Conservation (phyloP, 257 asterid genomes). For the Jasminum sambac region DNA sequence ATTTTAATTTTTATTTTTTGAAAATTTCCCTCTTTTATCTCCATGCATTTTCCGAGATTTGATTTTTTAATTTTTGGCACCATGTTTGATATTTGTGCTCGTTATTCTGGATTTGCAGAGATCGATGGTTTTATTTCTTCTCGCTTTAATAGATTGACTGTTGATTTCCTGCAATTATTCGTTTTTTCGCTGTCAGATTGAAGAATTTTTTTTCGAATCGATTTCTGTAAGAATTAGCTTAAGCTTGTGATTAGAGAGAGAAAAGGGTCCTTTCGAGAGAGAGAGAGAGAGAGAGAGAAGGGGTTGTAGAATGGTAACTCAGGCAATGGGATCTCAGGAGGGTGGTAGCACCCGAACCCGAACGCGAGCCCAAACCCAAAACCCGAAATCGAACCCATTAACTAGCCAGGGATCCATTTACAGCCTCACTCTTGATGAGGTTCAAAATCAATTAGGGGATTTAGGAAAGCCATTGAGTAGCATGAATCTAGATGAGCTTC, state of each 20-base stretch:
- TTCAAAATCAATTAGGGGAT: conserved; percentile 79
- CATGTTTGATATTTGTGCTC: conserved; percentile 18
- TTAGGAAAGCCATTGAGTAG: conserved; percentile 72
- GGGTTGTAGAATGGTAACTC: conserved; percentile 32
- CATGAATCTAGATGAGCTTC: conserved; percentile 94
- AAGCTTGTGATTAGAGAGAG: conserved; percentile 15
- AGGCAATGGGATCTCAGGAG: conserved; percentile 79
- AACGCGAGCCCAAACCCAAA: conserved; percentile 39
- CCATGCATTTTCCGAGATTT: conserved; percentile 39
- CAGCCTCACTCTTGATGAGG: conserved; percentile 93
- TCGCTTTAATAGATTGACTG: conserved; percentile 28
- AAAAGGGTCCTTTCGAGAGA: too few species aligned
- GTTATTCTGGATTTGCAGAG: conserved; percentile 2
- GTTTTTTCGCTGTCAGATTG: conserved; percentile 1
- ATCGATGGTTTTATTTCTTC: conserved; percentile 13
- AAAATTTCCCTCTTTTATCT: conserved; percentile 17
- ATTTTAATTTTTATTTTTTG: background rate
- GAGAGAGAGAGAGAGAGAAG: too few species aligned
- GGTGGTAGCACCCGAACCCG: conserved; percentile 39
- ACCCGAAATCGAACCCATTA: conserved; percentile 42
- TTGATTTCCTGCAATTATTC: conserved; percentile 30
- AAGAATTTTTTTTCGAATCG: conserved; percentile 23
- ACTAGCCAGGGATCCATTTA: conserved; percentile 72
- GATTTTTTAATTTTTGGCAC: conserved; percentile 17
- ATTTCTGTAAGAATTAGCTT: conserved; percentile 28